Conservation (phyloP, 2,329 filamentous ascomycete species). For the Aspergillus oerlinghausenensis region DNA sequence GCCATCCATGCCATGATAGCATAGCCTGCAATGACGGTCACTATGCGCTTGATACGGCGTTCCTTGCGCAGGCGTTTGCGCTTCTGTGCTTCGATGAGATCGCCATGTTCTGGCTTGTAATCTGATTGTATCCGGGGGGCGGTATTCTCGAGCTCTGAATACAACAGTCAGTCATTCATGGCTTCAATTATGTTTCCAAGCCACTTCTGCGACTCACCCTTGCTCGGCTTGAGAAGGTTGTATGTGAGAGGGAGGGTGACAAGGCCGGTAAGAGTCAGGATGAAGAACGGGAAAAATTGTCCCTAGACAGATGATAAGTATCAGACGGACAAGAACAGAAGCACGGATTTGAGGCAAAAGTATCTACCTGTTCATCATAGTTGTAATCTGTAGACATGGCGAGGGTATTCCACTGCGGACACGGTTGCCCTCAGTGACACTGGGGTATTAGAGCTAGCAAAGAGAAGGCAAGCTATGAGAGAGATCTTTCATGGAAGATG, state of each 20-base stretch:
- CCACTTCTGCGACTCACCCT: conserved; percentile 43
- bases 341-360: neutral
- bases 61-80: conserved; percentile 85
- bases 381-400: conserved; percentile 87
- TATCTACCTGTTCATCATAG: conserved; percentile 81
- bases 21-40: conserved; percentile 75
- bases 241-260: conserved; percentile 89
- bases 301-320: conserved; percentile 49
- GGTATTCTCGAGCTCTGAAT: conserved; percentile 65
- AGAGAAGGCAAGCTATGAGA: neutral
- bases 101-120: conserved; percentile 76
- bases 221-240: conserved; percentile 74
- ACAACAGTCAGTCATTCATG: conserved; percentile 6
- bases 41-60: conserved; percentile 76
- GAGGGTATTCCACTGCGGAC: conserved; percentile 27
- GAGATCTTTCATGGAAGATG: neutral
- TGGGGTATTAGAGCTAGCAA: conserved; percentile 5
- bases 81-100: conserved; percentile 77
- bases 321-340: neutral
- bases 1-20: conserved; percentile 81
- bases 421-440: conserved; percentile 29
- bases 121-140: conserved; percentile 77
- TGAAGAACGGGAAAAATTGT: conserved; percentile 98
- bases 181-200: conserved; percentile 13
- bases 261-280: conserved; percentile 82